Conservation (phyloP, 2,329 filamentous ascomycete species). For the Plectosphaerella cucumerina region DNA sequence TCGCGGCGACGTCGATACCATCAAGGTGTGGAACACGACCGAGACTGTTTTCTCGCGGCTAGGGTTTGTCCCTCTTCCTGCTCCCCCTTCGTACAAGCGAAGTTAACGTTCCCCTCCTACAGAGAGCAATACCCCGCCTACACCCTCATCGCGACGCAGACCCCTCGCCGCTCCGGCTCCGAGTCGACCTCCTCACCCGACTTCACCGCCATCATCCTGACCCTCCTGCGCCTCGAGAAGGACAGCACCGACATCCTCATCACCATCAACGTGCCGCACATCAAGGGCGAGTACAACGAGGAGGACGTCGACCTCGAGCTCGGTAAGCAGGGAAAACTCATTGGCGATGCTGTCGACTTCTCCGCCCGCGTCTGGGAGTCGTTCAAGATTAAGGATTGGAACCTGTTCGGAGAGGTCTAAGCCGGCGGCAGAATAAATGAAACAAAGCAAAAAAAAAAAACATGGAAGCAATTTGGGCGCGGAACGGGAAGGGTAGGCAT, state of each 20-base stretch:
- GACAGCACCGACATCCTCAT: slow-evolving; percentile 78
- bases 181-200: slow-evolving; percentile 40
- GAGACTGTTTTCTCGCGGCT: slow-evolving; percentile 55
- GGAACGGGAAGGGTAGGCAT: no score
- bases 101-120: slow-evolving; percentile 10
- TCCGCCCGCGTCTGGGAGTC: slow-evolving; percentile 64
- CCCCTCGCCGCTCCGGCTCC: slow-evolving; percentile 28
- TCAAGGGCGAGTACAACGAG: slow-evolving; percentile 68
- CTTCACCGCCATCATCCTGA: slow-evolving; percentile 73
- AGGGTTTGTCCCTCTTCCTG: slow-evolving; percentile 33
- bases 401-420: slow-evolving; percentile 55
- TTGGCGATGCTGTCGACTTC: slow-evolving; percentile 66
- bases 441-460: no score
- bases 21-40: slow-evolving; percentile 64
- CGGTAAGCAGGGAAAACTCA: slow-evolving; percentile 62
- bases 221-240: slow-evolving; percentile 70
- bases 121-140: slow-evolving; percentile 56
- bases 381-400: slow-evolving; percentile 78
- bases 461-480: no score
- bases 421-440: no score
- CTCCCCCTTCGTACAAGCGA: neutral
- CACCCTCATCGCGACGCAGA: slow-evolving; percentile 66
- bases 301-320: slow-evolving; percentile 66
- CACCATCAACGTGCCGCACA: slow-evolving; percentile 83
- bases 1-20: slow-evolving; percentile 51